Base-by-base conservation (phyloP, 768 basidiomycete species). In the Psilocybe cubensis region DNA sequence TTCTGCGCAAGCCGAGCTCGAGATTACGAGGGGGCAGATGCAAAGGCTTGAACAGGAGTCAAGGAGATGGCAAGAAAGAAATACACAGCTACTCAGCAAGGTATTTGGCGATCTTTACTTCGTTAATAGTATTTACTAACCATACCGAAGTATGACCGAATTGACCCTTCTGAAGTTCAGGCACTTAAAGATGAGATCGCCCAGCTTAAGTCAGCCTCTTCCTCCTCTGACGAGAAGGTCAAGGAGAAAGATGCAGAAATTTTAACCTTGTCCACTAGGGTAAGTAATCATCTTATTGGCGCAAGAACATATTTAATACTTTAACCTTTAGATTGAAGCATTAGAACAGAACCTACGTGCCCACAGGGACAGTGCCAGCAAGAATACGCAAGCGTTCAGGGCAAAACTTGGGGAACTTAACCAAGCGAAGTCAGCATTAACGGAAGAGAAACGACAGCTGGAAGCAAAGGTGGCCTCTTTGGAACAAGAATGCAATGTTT, bases 161-260 rank as follows among this genome's bases (percentile, higher is more conserved):
- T 92, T 62, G 93, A 94, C 68, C 92, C 93, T 17, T 85, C 88
- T 2, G 93, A 95, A 65, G 77, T 94, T 33, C 90, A 93, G 65
- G 79, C 82, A 6, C 78, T 95, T 52, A 91, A 87, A 70, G 88
- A 89, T 21, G 87, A 93, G 66, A 81, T 90, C 8, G 81, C 55
- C 4, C 59, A 58, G 31, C 54, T 65, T 18, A 66, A 68, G 57
- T 41, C 59, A 20, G 66, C 64, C 17, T 27, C 57, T 2, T 38
- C 59, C 10, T 41, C 58, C 4, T 25, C 54, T 10, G 57, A 62
- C 14, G 61, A 56, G 40, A 61, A 65, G 29, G 35, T 65, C 24
- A 54, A 52, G 29, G 66, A 68, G 38, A 71, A 69, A 51, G 58
- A 66, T 27, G 42, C 54, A 11, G 63, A 63, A 42, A 60, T 58